Evolutionary conservation across 805 yeast species (phyloP).

Genomic region (Hanseniaspora thailandica): DNA sequence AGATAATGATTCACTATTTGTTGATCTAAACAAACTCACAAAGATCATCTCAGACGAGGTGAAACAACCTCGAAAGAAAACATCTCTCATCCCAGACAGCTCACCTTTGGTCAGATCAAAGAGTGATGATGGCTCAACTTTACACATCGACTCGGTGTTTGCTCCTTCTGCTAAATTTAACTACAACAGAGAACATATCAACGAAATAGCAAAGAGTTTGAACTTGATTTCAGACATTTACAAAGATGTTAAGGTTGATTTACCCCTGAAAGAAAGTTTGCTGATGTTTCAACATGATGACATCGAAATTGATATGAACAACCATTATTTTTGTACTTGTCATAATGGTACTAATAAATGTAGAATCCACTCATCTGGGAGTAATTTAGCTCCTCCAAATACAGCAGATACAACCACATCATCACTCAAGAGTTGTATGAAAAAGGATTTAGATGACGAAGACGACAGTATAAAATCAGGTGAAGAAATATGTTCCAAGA

Average conservation of each 20-base stretch:
- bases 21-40: conserved; percentile 1
- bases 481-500: neutral
- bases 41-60: neutral
- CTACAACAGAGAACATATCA: conserved; percentile 9
- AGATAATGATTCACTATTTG: neutral
- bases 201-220: neutral
- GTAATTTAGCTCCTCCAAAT: neutral
- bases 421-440: conserved; percentile 17
- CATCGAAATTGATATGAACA: neutral
- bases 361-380: neutral
- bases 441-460: neutral
- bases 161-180: neutral
- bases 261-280: conserved; percentile 5
- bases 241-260: conserved; percentile 6
- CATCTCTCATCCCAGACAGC: neutral
- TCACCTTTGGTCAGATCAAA: neutral
- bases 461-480: neutral
- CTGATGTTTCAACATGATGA: conserved; percentile 2
- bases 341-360: neutral
- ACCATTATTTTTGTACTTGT: neutral
- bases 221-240: conserved; percentile 1
- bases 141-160: neutral
- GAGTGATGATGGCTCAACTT: neutral
- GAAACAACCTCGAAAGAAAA: neutral
- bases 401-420: conserved; percentile 18